Evolutionary conservation across 148 eudicot genomes (phyloP), one percentile per base, ranked within the genome.

Genomic region (Dysphania ambrosioides): DNA sequence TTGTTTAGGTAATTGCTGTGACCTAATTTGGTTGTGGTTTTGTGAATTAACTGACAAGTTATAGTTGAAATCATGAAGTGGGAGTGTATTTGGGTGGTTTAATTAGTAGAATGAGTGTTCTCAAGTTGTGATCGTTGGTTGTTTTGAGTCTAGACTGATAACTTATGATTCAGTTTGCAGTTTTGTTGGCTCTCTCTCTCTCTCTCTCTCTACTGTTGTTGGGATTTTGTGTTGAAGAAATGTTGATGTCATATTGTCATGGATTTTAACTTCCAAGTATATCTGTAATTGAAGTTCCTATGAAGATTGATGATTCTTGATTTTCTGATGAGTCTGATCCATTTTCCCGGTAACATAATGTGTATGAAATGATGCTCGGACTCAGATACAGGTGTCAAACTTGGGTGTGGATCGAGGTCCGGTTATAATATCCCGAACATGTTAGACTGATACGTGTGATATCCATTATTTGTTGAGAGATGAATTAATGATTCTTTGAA

Each of bases 71-170:
- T 18, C 42, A 42, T 61, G 60, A 49, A 35, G 30, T 53, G 29
- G 7, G 53, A 75, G 55, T 11, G 56, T 40, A 53, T 79, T 53
- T 58, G 4, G 68, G 53, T 1, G 57, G 30, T 51, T 79, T 67
- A 24, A 65, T 27, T 59, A 60, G 9, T 35, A 47, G 47, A 27
- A 27, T 10, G 32, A 38, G 12, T 68, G 29, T 56, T 57, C 13
- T 38, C 13, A 21, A 62, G 74, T 61, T n/a, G n/a, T 71, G 47
- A 61, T 77, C 34, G 58, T 24, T 74, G 21, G 13, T 12, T n/a
- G n/a, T n/a, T n/a, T n/a, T n/a, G n/a, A n/a, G n/a, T n/a, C n/a
- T n/a, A n/a, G n/a, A n/a, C n/a, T n/a, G n/a, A n/a, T n/a, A n/a
- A n/a, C n/a, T n/a, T n/a, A n/a, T n/a, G n/a, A n/a, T n/a, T n/a